Evolutionary conservation across 2,329 filamentous ascomycete species (phyloP), one percentile per base, ranked within the genome.

Genomic region (Cordyceps cateniannulata): DNA sequence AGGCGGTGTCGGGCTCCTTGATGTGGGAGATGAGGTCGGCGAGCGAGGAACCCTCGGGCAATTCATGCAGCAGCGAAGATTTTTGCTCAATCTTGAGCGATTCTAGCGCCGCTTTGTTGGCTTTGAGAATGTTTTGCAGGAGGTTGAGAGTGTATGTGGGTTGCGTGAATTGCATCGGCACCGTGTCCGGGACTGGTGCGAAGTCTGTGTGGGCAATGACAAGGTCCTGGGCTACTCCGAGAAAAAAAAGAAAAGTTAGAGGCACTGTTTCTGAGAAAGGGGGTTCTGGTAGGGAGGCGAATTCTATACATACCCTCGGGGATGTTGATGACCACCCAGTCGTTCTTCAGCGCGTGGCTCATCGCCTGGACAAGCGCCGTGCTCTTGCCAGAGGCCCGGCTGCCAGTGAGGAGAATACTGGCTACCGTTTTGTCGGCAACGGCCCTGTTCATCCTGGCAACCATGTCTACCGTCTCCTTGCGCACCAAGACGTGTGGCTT

Each of bases 271-370:
- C 8, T n/a, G 38, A 4, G 14, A 35, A 35, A 9, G 27, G 16
- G 14, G 24, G 5, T 22, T 7, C 12, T 5, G 40, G 9, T 24
- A 50, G 12, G 6, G 9, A 22, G n/a, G 8, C 2, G 10, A n/a
- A 16, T 12, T n/a, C n/a, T 53, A 9, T 48, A 4, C 81, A 68
- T 79, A 96, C 93, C 89, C 77, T 99, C 92, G 42, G 95, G 93
- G 56, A 98, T 82, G 69, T 90, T 88, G 62, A 99, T 81, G 51
- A 98, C 92, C 49, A 96, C 81, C 91, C 93, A 98, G 29, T 89
- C 83, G 72, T 91, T 91, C 69, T 93, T 72, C 66, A 93, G 86
- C 1, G 85, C 93, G 74, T 93, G 87, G 20, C 89, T 80, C 82
- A 96, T 85, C 44, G 89, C 89, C 76, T 98, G 93, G 50, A 96